Evolutionary conservation across 495 filamentous ascomycete species (phyloP).

Genomic region (Daldinia childiae): DNA sequence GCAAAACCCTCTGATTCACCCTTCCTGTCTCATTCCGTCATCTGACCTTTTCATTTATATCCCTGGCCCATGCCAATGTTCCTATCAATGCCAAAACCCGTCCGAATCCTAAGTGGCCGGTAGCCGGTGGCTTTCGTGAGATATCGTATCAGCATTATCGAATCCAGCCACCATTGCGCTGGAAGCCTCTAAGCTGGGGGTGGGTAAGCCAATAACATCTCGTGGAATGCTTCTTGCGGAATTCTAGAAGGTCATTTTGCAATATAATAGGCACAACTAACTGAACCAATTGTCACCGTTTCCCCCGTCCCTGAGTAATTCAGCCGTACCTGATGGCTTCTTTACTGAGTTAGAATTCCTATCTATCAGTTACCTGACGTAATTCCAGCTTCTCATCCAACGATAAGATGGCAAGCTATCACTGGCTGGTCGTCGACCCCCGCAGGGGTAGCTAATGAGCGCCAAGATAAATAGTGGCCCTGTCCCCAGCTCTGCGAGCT

Average conservation of each 20-base stretch:
- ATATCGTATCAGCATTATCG: slow-evolving; percentile 31
- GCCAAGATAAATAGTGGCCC: slow-evolving; percentile 35
- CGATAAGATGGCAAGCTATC: slow-evolving; percentile 43
- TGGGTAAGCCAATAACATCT: slow-evolving; percentile 23
- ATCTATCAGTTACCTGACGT: slow-evolving; percentile 44
- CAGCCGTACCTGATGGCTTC: slow-evolving; percentile 33
- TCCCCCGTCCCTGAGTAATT: slow-evolving; percentile 27
- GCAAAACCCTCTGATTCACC: background rate
- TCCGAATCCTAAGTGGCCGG: slow-evolving; percentile 10
- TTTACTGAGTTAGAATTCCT: slow-evolving; percentile 16
- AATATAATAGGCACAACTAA: background rate
- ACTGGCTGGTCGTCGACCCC: slow-evolving; percentile 31
- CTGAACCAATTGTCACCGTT: slow-evolving; percentile 12
- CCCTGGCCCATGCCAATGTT: slow-evolving; percentile 21
- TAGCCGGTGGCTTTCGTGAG: slow-evolving; percentile 13
- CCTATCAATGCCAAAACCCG: slow-evolving; percentile 23
- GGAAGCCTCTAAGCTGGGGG: slow-evolving; percentile 3
- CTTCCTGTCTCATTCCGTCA: slow-evolving; percentile 1
- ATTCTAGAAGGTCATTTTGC: slow-evolving; percentile 28
- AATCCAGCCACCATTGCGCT: slow-evolving; percentile 23
- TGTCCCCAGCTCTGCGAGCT: slow-evolving; percentile 17
- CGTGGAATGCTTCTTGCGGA: slow-evolving; percentile 2
- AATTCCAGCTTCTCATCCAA: slow-evolving; percentile 43
- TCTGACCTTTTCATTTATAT: slow-evolving; percentile 20
- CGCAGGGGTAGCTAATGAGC: slow-evolving; percentile 21